Conservation (phyloP, 1,284 basidiomycete species). For the Stereum hirsutum region DNA sequence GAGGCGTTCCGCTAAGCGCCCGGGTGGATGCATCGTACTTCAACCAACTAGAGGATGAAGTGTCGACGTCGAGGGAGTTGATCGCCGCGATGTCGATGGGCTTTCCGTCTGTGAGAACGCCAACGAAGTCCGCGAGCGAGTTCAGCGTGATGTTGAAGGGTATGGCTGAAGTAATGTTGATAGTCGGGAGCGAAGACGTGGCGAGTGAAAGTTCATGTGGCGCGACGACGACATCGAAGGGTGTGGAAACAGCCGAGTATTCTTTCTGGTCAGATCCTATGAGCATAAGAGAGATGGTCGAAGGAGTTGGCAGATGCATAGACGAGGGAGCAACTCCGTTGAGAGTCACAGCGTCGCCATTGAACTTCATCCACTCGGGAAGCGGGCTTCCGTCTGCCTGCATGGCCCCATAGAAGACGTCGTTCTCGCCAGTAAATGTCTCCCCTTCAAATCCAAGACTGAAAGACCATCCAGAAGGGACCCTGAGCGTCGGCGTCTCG, state of each 20-base stretch:
- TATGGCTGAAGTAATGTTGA: conserved; percentile 53
- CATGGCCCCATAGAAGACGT: conserved; percentile 61
- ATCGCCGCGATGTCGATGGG: conserved; percentile 46
- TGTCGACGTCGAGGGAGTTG: conserved; percentile 42
- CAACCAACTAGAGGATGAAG: conserved; percentile 52
- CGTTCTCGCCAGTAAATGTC: conserved; percentile 45
- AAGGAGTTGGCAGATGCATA: conserved; percentile 26
- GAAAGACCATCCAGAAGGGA: conserved; percentile 85
- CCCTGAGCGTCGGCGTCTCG: conserved; percentile 54
- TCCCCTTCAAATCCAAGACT: conserved; percentile 75
- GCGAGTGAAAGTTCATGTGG: conserved; percentile 54
- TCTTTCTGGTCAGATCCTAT: conserved; percentile 60
- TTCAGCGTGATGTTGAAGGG: conserved; percentile 50
- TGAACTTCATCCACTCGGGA: conserved; percentile 74
- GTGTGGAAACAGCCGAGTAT: conserved; percentile 40
- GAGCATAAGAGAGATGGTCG: conserved; percentile 41
- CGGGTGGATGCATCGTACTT: conserved; percentile 45
- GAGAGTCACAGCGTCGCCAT: conserved; percentile 62
- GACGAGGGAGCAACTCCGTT: conserved; percentile 65
- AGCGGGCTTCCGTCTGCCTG: conserved; percentile 59
- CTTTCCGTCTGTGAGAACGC: conserved; percentile 52
- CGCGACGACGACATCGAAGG: conserved; percentile 52
- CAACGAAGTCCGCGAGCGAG: conserved; percentile 49
- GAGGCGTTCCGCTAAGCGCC: conserved; percentile 58
- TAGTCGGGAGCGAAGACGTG: conserved; percentile 38